A percentile compares a stretch with the other conserved stretches of the same genome.
Conservation (phyloP, 2,329 filamentous ascomycete species). For the Colletotrichum noveboracense region DNA sequence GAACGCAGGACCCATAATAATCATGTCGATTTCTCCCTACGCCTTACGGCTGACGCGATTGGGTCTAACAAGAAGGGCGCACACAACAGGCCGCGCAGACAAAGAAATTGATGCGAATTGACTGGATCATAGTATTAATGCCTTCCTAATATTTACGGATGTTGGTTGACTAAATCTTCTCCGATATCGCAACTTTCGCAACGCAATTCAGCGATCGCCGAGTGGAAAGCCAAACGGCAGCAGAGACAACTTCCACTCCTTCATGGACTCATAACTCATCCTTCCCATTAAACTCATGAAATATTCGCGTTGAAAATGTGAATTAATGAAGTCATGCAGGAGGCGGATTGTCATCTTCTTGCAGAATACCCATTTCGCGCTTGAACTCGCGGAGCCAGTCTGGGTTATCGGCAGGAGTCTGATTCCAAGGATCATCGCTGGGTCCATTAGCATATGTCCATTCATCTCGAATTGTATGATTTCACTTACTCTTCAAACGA, state of each 20-base stretch:
- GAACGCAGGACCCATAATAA: neutral
- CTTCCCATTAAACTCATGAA: neutral
- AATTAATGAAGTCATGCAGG: neutral
- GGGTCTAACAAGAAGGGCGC: neutral
- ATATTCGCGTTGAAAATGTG: neutral
- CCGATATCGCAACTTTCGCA: neutral
- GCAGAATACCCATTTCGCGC: neutral
- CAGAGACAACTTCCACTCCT: neutral
- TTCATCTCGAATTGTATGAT: rapidly evolving
- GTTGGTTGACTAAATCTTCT: neutral
- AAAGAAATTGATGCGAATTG: neutral
- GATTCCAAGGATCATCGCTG: slow-evolving; percentile 43
- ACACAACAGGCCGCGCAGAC: neutral
- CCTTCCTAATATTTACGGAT: rapidly evolving
- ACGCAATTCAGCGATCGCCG: neutral
- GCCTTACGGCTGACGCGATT: neutral
- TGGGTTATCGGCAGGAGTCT: slow-evolving; percentile 39
- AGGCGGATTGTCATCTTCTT: neutral
- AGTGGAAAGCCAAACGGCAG: neutral
- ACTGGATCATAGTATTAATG: neutral
- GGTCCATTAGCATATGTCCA: neutral
- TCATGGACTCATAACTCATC: neutral
- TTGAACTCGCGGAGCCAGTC: slow-evolving; percentile 31
- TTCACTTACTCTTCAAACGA: slow-evolving; percentile 30
- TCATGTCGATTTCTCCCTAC: slow-evolving; percentile 7